Evolutionary conservation across 2,329 filamentous ascomycete genomes (phyloP), one percentile per base, ranked within the genome.

Genomic region (Zopfia rhizophila): DNA sequence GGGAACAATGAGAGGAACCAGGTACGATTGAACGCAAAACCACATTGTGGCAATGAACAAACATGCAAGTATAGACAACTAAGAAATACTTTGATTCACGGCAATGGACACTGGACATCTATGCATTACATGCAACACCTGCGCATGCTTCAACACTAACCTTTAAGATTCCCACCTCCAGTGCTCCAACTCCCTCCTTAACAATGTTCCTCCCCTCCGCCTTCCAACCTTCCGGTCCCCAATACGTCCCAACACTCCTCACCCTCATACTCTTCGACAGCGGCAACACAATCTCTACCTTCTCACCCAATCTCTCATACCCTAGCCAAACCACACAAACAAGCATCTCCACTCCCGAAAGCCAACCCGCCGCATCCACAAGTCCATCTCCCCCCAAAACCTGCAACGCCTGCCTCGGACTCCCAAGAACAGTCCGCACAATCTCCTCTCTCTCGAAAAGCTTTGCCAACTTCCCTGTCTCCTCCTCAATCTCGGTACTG

Each of bases 301-400:
- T 48, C 12, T 41, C 44, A 4, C 16, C 22, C 12, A 52, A 30
- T 31, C 48, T 44, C 8, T 32, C 47, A 41, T 73, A 72, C 24
- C 68, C 58, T n/a, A 66, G 44, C 55, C 72, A 71, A 12, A 75
- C 65, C 21, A 78, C 50, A 22, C 69, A 69, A 29, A 78, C 52
- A 37, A 78, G 56, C 53, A 75, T 65, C 48, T 60, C 60, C 0
- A 55, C 44, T 4, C 58, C 69, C 4, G 63, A 40, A 7, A 66
- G 61, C 77, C 77, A 80, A 1, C 65, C 68, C 31, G 70, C 67
- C 16, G 65, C 75, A 69, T 80, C 76, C 3, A 76, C 47, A 16
- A 48, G n/a, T 13, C 31, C 46, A 7, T 37, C 39, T 10, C 14
- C 62, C 47, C 5, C 45, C 14, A 2, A 19, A 17, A 36, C 36